A percentile compares a stretch with the other conserved stretches of the same genome.
Conservation (phyloP, 2,329 filamentous ascomycete species). For the Hypoxylon rubiginosum region DNA sequence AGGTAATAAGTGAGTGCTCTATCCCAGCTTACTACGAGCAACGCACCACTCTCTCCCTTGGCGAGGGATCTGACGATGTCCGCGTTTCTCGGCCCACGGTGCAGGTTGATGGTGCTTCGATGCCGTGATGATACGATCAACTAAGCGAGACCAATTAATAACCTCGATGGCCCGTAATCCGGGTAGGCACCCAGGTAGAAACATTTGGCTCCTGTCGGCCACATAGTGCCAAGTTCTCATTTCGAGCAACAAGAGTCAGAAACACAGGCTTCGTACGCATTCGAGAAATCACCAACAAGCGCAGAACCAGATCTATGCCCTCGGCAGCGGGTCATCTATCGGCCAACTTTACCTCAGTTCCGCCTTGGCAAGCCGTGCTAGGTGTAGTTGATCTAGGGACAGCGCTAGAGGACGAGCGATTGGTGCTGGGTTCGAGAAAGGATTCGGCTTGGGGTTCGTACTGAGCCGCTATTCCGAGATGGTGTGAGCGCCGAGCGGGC, state of each 20-base stretch:
- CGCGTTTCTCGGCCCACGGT: conserved; percentile 63
- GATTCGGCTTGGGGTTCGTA: conserved; percentile 17
- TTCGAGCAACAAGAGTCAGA: background rate
- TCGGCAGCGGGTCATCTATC: conserved; percentile 35
- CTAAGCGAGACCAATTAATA: background rate
- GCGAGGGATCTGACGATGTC: conserved; percentile 53
- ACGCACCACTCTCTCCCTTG: background rate
- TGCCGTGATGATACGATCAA: conserved; percentile 53
- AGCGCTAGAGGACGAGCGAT: conserved; percentile 16
- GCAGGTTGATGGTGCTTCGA: conserved; percentile 65
- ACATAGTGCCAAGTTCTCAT: conserved; percentile 2
- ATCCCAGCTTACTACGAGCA: background rate
- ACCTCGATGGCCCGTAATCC: background rate
- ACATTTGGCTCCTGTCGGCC: background rate
- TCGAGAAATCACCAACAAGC: background rate
- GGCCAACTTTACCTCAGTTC: conserved; percentile 43
- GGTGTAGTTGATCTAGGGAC: conserved; percentile 15
- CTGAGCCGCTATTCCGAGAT: conserved; percentile 31
- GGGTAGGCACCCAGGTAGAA: background rate
- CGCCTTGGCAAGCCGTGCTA: conserved; percentile 46
- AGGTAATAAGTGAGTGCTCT: background rate
- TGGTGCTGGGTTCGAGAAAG: conserved; percentile 17
- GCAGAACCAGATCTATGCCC: background rate
- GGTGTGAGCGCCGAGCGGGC: conserved; percentile 12
- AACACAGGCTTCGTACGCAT: conserved; percentile 1